These are phyloP conservation scores for Xerocomellus dryophilus DNA, from an alignment of 768 basidiomycete genomes.

Conservation along the genomic window DNA sequence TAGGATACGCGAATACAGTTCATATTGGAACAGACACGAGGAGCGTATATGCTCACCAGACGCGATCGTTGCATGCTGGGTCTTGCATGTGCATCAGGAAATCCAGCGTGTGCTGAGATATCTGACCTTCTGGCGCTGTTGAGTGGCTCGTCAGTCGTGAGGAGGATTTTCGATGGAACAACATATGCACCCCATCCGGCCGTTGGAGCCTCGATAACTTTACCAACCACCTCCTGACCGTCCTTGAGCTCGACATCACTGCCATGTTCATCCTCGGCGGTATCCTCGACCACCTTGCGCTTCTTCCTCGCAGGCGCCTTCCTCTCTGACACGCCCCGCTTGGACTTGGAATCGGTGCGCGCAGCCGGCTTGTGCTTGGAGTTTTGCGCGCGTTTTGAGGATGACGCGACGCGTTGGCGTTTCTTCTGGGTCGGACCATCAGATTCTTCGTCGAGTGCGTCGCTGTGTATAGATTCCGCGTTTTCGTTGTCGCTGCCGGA, in stretches of 20 bases:
- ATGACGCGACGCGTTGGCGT: conserved; percentile 21
- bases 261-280: conserved; percentile 28
- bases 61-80: conserved; percentile 77
- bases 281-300: conserved; percentile 18
- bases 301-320: conserved; percentile 24
- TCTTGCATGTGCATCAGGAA: conserved; percentile 70
- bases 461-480: conserved; percentile 36
- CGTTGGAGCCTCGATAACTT: conserved; percentile 76
- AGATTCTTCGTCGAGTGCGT: conserved; percentile 44
- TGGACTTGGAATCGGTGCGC: conserved; percentile 14
- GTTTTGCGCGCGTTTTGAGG: conserved; percentile 29
- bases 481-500: conserved; percentile 15
- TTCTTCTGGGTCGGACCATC: conserved; percentile 28
- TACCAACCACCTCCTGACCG: conserved; percentile 69
- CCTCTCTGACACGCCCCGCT: conserved; percentile 21
- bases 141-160: not conserved
- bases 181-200: conserved; percentile 62
- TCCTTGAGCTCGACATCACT: conserved; percentile 51
- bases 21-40: not conserved
- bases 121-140: conserved; percentile 76
- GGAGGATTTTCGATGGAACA: not conserved
- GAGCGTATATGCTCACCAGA: conserved; percentile 52
- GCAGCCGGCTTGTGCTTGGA: conserved; percentile 2
- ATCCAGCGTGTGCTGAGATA: conserved; percentile 82
- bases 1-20: conserved; percentile 25